Evolutionary conservation across 1,139 yeast species (phyloP), one percentile per base, ranked within the genome.

Genomic region (Pneumocystis sp.): DNA sequence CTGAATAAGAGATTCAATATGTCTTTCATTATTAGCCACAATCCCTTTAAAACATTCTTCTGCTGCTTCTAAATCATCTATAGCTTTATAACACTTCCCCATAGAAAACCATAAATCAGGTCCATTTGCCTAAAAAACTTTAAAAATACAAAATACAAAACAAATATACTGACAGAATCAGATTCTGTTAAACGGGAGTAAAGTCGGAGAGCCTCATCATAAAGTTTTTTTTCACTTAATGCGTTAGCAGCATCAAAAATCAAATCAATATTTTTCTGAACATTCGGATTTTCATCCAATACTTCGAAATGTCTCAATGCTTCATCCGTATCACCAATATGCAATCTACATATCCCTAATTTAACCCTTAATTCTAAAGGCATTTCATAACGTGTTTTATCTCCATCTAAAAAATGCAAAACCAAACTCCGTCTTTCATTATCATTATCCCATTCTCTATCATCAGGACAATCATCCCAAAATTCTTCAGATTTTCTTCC

Each of bases 351-450:
- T 35, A 84, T 76, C 0, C 96, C 95, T 34, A 93, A 74, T 73
- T 93, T 88, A 45, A 85, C 85, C 66, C 97, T 77, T 45, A 95
- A 87, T 77, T 91, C 98, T 65, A 91, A 84, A 0, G 97, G 97
- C 40, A 93, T 75, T 10, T 79, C 73, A 71, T 70, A 78, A 25
- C 56, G 65, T 21, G 44, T 34, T 60, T 66, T 37, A 29, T 42
- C 50, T 25, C 45, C 29, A 5, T 29, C 35, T 10, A 61, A 39
- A 57, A 61, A 61, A 31, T 63, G 62, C 15, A 78, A 80, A 63
- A 21, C 68, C 56, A 44, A 42, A 19, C 74, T 63, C 42, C 82
- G 77, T 68, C 95, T 78, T 71, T 91, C 80, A 61, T 81, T 82
- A 73, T 87, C 95, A 74, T 86, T 61, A 56, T 71, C 71, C 64